These are phyloP conservation scores for Calophaca sinica DNA, from an alignment of 306 rosid species.

Conservation along the genomic window DNA sequence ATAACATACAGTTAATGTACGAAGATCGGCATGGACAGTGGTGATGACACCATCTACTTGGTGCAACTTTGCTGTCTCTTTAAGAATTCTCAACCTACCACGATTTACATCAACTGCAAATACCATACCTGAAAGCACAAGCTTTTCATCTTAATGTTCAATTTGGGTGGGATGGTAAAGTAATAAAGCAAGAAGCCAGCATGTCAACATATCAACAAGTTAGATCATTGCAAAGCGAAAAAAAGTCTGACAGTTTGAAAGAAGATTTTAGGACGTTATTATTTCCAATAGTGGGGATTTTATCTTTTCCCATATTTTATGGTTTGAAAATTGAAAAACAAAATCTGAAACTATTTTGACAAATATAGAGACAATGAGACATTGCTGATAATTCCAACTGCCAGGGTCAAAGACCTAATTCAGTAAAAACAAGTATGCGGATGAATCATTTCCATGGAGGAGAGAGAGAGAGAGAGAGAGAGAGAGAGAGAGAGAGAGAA, in stretches of 20 bases:
- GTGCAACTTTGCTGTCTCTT: conserved; percentile 83
- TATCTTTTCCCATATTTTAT: not conserved
- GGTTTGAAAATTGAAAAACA: not conserved
- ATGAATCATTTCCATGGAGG: conserved; percentile 1
- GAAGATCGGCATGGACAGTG: conserved; percentile 71
- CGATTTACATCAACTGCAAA: conserved; percentile 75
- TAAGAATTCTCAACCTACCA: conserved; percentile 84
- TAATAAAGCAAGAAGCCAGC: conserved; percentile 4
- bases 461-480: no score
- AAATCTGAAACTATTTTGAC: conserved; percentile 23
- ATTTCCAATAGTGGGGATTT: conserved; percentile 13
- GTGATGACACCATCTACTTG: conserved; percentile 74
- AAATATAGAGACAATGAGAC: not conserved
- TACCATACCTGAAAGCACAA: conserved; percentile 67
- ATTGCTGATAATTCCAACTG: not conserved
- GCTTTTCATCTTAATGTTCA: conserved; percentile 14
- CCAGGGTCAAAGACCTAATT: conserved; percentile 11
- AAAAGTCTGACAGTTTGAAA: not conserved
- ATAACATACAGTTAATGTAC: conserved; percentile 63
- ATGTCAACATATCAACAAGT: conserved; percentile 15
- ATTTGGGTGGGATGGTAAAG: not conserved
- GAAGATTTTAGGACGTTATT: not conserved
- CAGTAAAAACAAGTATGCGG: conserved; percentile 2
- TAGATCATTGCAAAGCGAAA: conserved; percentile 20
- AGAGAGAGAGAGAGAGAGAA: no score